A percentile compares a stretch with the other conserved stretches of the same genome.
Conservation (phyloP, 306 rosid species). For the Trifolium subterraneum region DNA sequence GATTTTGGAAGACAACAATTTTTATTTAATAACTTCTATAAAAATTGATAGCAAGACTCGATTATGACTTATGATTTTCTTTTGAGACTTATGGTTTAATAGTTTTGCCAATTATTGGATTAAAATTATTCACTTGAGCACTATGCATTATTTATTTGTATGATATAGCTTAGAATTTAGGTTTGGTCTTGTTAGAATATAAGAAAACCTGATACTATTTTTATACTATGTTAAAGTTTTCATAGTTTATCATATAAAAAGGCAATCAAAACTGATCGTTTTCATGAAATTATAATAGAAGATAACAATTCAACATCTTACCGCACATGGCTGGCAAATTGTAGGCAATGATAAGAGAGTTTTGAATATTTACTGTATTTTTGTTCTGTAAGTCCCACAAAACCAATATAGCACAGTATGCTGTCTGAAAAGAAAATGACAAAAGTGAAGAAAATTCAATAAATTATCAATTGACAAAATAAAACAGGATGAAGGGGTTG, state of each 20-base stretch:
- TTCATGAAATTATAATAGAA: conserved; percentile 22
- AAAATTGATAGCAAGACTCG: too few relatives aligned
- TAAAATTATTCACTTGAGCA: too few relatives aligned
- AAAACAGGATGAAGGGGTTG: conserved; percentile 20
- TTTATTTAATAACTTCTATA: too few relatives aligned
- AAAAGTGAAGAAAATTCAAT: conserved; percentile 10
- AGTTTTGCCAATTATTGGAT: too few relatives aligned
- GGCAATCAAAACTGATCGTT: conserved; percentile 29
- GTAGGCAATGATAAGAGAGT: conserved; percentile 68
- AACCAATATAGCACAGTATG: conserved; percentile 57
- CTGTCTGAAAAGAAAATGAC: conserved; percentile 55
- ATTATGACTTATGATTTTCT: too few relatives aligned
- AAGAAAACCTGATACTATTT: too few relatives aligned
- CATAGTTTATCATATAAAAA: conserved; percentile 17
- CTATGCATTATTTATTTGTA: too few relatives aligned
- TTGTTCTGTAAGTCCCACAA: conserved; percentile 40
- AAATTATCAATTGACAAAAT: conserved; percentile 25
- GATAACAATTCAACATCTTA: conserved; percentile 42
- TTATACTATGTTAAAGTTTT: too few relatives aligned
- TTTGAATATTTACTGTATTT: conserved; percentile 53
- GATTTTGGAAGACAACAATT: too few relatives aligned
- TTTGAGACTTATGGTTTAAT: too few relatives aligned
- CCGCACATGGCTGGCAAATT: conserved; percentile 70
- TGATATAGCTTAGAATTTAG: too few relatives aligned
- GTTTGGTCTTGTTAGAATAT: too few relatives aligned